Evolutionary conservation across 2,329 filamentous ascomycete species (phyloP).

Genomic region (Curvularia sp.): DNA sequence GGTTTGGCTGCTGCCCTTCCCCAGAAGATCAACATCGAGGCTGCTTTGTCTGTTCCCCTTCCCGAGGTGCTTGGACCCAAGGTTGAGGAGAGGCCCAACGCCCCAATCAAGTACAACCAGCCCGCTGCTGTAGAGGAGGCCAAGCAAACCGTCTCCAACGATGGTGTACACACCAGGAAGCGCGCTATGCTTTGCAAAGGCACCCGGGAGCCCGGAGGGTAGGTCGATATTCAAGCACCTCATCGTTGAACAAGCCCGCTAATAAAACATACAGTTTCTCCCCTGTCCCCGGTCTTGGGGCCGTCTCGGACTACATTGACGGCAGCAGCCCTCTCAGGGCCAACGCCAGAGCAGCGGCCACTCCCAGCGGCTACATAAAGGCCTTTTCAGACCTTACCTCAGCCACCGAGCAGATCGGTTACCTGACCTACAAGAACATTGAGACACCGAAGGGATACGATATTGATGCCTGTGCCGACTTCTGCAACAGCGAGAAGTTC

Average conservation of each 20-base stretch:
- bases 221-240: slow-evolving; percentile 4
- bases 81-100: slow-evolving; percentile 20
- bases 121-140: slow-evolving; percentile 17
- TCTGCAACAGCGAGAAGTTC: slow-evolving; percentile 35
- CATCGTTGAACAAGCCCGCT: not conserved
- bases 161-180: slow-evolving; percentile 21
- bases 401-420: slow-evolving; percentile 36
- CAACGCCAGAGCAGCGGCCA: slow-evolving; percentile 15
- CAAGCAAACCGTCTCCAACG: slow-evolving; percentile 17
- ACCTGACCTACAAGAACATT: slow-evolving; percentile 40
- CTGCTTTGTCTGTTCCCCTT: slow-evolving; percentile 45
- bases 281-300: not conserved
- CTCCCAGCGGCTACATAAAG: slow-evolving; percentile 27
- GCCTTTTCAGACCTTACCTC: slow-evolving; percentile 28
- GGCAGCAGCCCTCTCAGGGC: slow-evolving; percentile 13
- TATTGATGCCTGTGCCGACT: slow-evolving; percentile 24
- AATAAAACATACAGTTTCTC: slow-evolving; percentile 1
- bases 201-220: slow-evolving; percentile 23
- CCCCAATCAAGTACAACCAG: slow-evolving; percentile 5
- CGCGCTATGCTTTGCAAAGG: slow-evolving; percentile 19
- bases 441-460: slow-evolving; percentile 21
- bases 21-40: slow-evolving; percentile 49
- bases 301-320: slow-evolving; percentile 22
- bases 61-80: slow-evolving; percentile 38
- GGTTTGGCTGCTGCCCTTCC: slow-evolving; percentile 32